phyloP scores from a whole-genome alignment of 2,329 filamentous ascomycete species.

The Pseudogymnoascus sp. region DNA sequence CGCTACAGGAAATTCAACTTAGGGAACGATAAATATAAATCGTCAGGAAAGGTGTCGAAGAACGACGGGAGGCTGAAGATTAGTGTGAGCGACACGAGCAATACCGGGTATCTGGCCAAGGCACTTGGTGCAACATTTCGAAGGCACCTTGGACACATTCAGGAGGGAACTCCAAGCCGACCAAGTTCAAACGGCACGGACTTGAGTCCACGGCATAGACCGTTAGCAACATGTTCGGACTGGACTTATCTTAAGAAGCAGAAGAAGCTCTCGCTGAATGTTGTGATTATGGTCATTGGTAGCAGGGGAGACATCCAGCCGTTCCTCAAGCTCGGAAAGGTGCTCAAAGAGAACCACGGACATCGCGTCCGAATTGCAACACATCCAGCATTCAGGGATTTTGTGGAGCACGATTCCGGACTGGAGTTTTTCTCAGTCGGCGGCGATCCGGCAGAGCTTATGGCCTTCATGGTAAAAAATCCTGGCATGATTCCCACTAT shows the following conservation, averaged over 20 bases:
- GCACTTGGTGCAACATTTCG: slow-evolving; percentile 59
- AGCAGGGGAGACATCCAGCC: slow-evolving; percentile 75
- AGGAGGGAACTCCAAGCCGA: not conserved
- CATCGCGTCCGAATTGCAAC: slow-evolving; percentile 74
- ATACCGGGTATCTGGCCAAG: slow-evolving; percentile 66
- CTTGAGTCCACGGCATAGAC: not conserved
- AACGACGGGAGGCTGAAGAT: slow-evolving; percentile 65
- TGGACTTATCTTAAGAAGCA: slow-evolving; percentile 14
- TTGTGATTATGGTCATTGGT: slow-evolving; percentile 79
- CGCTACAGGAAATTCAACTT: slow-evolving; percentile 50
- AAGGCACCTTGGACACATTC: slow-evolving; percentile 40
- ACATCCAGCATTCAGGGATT: slow-evolving; percentile 69
- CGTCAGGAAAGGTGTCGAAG: slow-evolving; percentile 57
- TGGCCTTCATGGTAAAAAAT: slow-evolving; percentile 82
- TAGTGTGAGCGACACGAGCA: slow-evolving; percentile 62
- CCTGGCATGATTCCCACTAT: slow-evolving; percentile 69
- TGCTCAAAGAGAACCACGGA: slow-evolving; percentile 62
- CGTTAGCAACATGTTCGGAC: slow-evolving; percentile 11
- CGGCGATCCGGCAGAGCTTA: slow-evolving; percentile 71
- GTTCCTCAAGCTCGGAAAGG: slow-evolving; percentile 67
- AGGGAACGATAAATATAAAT: slow-evolving; percentile 57
- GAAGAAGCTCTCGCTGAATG: slow-evolving; percentile 52
- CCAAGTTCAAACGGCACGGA: not conserved
- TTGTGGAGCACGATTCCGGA: slow-evolving; percentile 61
- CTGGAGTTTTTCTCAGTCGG: slow-evolving; percentile 77